Percentiles rank a stretch among this genome's conserved stretches.
Conservation (phyloP, 495 filamentous ascomycete genomes). For the Hapsidospora chrysogenum region DNA sequence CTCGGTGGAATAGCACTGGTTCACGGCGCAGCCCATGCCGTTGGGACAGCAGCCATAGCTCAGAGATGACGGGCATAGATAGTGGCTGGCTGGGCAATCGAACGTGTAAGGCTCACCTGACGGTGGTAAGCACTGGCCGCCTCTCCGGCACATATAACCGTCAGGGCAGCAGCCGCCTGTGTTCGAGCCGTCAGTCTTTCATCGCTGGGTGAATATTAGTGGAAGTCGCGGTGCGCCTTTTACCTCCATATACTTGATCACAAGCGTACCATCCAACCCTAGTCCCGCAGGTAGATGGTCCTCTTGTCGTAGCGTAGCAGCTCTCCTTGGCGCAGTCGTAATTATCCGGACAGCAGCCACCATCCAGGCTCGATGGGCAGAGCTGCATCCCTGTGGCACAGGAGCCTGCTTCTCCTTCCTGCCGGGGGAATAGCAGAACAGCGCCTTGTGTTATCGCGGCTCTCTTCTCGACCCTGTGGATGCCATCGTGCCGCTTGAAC, state of each 20-base stretch:
- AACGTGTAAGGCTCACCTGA: conserved; percentile 9
- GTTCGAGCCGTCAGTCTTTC: background rate
- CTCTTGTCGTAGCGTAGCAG: conserved; percentile 24
- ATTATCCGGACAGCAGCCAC: conserved; percentile 24
- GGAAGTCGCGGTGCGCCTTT: no score
- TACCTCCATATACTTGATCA: background rate
- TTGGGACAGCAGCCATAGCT: conserved; percentile 24
- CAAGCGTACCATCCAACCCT: conserved; percentile 3
- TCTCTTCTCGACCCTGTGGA: conserved; percentile 19
- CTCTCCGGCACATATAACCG: conserved; percentile 15
- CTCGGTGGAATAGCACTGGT: conserved; percentile 17
- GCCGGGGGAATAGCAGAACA: background rate
- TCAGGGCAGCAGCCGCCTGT: conserved; percentile 18
- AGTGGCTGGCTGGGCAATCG: conserved; percentile 16
- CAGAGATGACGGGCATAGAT: conserved; percentile 17
- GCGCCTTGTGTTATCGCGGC: conserved; percentile 10
- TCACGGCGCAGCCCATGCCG: conserved; percentile 19
- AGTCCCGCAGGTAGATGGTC: conserved; percentile 16
- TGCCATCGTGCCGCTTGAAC: conserved; percentile 4
- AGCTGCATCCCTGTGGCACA: conserved; percentile 1
- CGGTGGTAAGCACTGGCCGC: conserved; percentile 13
- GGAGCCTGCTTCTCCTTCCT: conserved; percentile 6
- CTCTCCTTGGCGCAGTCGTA: conserved; percentile 25
- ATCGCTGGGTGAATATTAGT: background rate
- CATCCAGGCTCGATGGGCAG: conserved; percentile 14